Evolutionary conservation across 495 filamentous ascomycete species (phyloP).

Genomic region (Podospora comata): DNA sequence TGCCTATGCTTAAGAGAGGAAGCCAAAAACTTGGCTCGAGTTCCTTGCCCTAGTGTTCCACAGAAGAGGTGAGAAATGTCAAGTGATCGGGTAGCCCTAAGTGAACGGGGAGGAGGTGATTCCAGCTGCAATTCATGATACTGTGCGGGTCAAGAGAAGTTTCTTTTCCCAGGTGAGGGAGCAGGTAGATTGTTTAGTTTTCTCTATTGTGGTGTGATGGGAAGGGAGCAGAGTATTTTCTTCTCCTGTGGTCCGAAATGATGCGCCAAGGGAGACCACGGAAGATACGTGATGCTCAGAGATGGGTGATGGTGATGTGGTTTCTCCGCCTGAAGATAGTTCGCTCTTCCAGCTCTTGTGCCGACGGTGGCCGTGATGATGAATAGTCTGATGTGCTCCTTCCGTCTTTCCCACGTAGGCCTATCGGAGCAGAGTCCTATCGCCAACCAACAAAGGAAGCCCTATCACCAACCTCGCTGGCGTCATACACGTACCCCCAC

Average conservation of each 20-base stretch:
- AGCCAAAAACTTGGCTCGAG: background rate
- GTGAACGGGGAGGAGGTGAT: too few species aligned
- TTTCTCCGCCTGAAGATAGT: background rate
- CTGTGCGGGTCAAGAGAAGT: background rate
- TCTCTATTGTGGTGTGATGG: background rate
- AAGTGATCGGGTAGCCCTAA: too few species aligned
- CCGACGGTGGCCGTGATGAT: background rate
- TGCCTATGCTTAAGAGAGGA: background rate
- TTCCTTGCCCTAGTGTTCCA: background rate
- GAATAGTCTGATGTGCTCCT: background rate
- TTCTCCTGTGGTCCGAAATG: background rate
- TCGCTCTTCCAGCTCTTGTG: background rate
- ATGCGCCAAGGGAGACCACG: background rate
- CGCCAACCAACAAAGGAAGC: background rate
- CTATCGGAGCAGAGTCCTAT: background rate
- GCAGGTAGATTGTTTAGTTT: background rate
- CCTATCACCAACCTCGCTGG: background rate
- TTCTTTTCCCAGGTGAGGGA: background rate
- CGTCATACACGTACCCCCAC: background rate
- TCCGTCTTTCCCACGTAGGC: background rate
- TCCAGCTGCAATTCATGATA: too few species aligned
- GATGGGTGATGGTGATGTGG: too few species aligned
- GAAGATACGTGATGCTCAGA: background rate
- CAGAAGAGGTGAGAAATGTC: background rate
- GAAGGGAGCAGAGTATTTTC: background rate